Percentiles rank a stretch among this genome's conserved stretches.
Conservation (phyloP, 345 rosid genomes). For the Pugionium cornutum region DNA sequence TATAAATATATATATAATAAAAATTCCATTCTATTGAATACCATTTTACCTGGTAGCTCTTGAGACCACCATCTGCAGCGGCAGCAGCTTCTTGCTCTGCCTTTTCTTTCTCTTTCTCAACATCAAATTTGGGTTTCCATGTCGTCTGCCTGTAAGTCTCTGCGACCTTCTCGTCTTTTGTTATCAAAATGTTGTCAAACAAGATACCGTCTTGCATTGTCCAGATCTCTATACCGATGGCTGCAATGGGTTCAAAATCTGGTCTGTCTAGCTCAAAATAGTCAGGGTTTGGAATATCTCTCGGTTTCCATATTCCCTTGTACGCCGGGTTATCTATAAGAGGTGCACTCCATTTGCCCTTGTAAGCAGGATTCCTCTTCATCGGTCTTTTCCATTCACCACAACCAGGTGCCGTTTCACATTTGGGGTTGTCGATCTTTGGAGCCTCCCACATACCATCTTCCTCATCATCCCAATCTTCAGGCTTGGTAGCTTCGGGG, state of each 20-base stretch:
- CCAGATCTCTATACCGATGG: slow-evolving; percentile 87
- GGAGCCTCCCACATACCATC: slow-evolving; percentile 91
- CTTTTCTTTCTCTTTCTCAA: slow-evolving; percentile 71
- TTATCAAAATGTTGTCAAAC: slow-evolving; percentile 70
- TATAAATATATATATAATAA: too few relatives aligned
- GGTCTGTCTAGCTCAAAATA: slow-evolving; percentile 74
- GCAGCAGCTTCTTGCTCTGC: slow-evolving; percentile 58
- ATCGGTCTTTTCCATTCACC: slow-evolving; percentile 80
- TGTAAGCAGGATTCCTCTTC: slow-evolving; percentile 74
- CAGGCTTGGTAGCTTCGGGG: slow-evolving; percentile 78
- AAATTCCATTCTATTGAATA: neutral
- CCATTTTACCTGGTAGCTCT: slow-evolving; percentile 43
- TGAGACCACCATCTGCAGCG: slow-evolving; percentile 42
- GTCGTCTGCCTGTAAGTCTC: slow-evolving; percentile 40
- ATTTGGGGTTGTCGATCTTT: slow-evolving; percentile 68
- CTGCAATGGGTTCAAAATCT: slow-evolving; percentile 73
- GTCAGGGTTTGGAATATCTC: slow-evolving; percentile 69
- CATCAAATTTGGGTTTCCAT: slow-evolving; percentile 71
- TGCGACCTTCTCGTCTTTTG: slow-evolving; percentile 64
- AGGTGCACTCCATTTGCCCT: slow-evolving; percentile 77
- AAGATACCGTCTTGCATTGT: slow-evolving; percentile 87
- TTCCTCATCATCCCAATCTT: slow-evolving; percentile 93
- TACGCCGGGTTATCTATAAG: slow-evolving; percentile 76
- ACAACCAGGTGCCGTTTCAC: slow-evolving; percentile 71
- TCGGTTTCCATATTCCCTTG: slow-evolving; percentile 87